Base-by-base conservation (phyloP, 192 early-diverging fungal genomes). In the Backusella sp. region DNA sequence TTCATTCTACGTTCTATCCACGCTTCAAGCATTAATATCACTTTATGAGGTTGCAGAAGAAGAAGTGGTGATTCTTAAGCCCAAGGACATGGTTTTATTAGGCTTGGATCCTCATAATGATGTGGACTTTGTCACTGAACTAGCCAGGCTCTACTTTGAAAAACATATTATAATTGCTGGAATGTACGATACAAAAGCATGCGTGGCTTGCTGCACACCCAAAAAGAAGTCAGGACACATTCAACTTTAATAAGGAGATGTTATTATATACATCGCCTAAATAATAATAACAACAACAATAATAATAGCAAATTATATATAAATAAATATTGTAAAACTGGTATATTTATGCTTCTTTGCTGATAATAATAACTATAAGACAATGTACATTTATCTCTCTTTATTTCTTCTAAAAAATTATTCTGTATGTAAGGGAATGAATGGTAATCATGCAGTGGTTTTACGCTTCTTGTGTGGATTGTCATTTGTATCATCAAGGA, bases 401-500 rank as follows among this genome's bases (percentile, higher is more conserved):
- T 26, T 62, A 12, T 62, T 62, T 62, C 46, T 49, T 49, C 46
- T 49, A 49, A 49, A 49, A 49, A 49, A 39, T 44, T 44, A 44
- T 44, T 5, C n/a, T 62, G 23, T 62, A 59, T 59, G 53, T 59
- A 59, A 26, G 53, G 53, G 53, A 59, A 59, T 59, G 53, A 59
- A 23, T 53, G 19, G 6, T 21, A 21, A 53, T 62, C 26, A 62
- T 62, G 56, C 23, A 28, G 26, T 23, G 26, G 42, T 30, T 26
- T 44, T 65, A 73, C 37, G 49, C 23, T 71, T 41, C 69, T 23
- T 83, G 72, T 49, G 14, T 28, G 70, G 15, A 9, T 44, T 71
- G 4, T 71, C 70, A 41, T 34, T 21, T 59, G 30, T 17, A 36
- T 90, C 88, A 12, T 79, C 92, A 21, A 94, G 74, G 77, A 95